These are phyloP conservation scores for Odonthalia washingtoniensis DNA, from an alignment of 31 red algal species.

Conservation along the genomic window DNA sequence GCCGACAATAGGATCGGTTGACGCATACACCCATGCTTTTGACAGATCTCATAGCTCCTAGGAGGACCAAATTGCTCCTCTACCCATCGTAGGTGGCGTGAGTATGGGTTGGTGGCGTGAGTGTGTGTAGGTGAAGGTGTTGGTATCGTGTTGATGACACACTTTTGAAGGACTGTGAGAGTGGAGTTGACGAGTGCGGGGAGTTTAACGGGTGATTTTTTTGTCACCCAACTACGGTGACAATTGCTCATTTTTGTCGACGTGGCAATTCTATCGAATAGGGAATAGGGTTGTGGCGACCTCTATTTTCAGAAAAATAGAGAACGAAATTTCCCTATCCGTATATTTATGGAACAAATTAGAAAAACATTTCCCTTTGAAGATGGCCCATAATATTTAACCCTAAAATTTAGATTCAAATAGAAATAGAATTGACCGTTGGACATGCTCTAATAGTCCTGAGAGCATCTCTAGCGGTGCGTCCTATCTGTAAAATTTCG, in stretches of 20 bases:
- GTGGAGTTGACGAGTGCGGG: background rate
- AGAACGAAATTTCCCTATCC: background rate
- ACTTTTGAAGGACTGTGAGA: background rate
- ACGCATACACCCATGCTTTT: background rate
- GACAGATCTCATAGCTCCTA: background rate
- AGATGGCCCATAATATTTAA: background rate
- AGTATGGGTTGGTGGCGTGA: too few species aligned
- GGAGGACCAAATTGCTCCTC: background rate
- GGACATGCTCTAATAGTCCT: constrained; percentile 1
- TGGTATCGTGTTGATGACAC: background rate
- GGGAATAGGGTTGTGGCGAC: background rate
- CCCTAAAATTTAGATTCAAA: background rate
- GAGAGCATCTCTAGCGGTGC: too few species aligned
- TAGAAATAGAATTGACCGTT: background rate
- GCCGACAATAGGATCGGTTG: background rate
- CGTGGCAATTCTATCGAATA: too few species aligned
- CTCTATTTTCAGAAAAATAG: constrained; percentile 1
- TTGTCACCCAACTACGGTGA: background rate
- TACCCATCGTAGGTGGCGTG: background rate
- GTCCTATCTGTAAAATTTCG: too few species aligned
- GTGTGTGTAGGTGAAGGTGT: background rate
- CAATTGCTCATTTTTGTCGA: background rate
- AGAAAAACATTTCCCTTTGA: background rate
- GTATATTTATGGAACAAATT: background rate
- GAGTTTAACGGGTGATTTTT: background rate